phyloP scores from a whole-genome alignment of 768 basidiomycete species.

The Postia placenta region DNA sequence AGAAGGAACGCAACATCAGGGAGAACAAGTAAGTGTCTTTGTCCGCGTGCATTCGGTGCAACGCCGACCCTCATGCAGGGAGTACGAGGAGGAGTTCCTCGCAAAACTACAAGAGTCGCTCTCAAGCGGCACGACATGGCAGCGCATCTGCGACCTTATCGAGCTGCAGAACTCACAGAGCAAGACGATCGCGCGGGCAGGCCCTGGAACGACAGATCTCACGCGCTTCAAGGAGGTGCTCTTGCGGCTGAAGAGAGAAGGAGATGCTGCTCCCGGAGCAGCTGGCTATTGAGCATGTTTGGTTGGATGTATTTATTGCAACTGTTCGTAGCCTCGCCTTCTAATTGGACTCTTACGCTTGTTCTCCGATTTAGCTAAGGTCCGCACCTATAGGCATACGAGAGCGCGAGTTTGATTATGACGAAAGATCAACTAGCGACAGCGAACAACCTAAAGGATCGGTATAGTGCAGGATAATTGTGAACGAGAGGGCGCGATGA shows the following conservation, averaged over 20 bases:
- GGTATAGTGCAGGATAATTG: too few relatives aligned
- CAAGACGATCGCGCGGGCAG: constrained; percentile 88
- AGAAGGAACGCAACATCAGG: constrained; percentile 86
- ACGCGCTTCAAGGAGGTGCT: constrained; percentile 90
- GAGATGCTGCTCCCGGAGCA: constrained; percentile 87
- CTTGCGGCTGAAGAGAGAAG: constrained; percentile 83
- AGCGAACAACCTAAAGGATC: too few relatives aligned
- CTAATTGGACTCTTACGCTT: neutral
- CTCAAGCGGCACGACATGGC: constrained; percentile 91
- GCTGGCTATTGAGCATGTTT: constrained; percentile 62
- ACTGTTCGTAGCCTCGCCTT: neutral
- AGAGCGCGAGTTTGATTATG: too few relatives aligned
- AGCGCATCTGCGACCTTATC: constrained; percentile 80
- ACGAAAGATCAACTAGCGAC: too few relatives aligned
- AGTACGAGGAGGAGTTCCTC: constrained; percentile 80
- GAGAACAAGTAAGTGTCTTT: constrained; percentile 87
- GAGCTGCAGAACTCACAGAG: constrained; percentile 96
- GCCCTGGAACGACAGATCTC: constrained; percentile 84
- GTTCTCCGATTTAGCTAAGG: too few relatives aligned
- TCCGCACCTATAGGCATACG: too few relatives aligned
- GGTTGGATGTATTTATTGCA: neutral
- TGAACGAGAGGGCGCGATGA: too few relatives aligned
- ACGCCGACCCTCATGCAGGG: constrained; percentile 39
- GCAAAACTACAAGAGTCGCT: constrained; percentile 67
- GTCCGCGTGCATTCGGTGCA: neutral